Base-by-base conservation (phyloP, 768 basidiomycete genomes). In the Strobilomyces confusus region DNA sequence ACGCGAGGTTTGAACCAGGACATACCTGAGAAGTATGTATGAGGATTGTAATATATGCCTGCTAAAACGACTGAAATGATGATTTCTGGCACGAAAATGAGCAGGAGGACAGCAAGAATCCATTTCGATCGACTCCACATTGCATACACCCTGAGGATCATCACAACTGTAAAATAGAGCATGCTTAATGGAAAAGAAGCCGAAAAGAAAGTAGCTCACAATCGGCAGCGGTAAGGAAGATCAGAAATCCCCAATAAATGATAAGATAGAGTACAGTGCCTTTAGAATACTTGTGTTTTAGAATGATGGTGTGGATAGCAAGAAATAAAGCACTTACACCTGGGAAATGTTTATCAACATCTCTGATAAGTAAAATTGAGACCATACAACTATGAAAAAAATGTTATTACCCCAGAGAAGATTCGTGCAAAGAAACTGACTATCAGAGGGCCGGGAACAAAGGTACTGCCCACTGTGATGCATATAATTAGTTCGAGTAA, bases 261-360 rank as follows among this genome's bases (percentile, higher is more conserved):
- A 17, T 9, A 23, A 29, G 11, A 8, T 5, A 12, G 13, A 20
- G 11, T 19, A 13, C 48, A 14, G 19, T 22, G 30, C 48, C 48
- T 49, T 40, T 15, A 6, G 13, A 22, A 30, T 32, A 12, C 22
- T 19, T 1, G 30, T 19, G 14, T 14, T 5, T n/a, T 22, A 30
- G 3, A 30, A 12, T 22, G 4, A 12, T 9, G 7, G 7, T 41
- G 29, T 15, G 8, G 11, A 30, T 1, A 13, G 19, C 0, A 48
- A 9, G 14, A 4, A 36, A 29, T 22, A 13, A 22, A 22, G 14
- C 1, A 17, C 58, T 58, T 57, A 58, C 58, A 59, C 8, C 58
- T 59, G 22, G 20, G 14, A 2, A 20, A 26, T 2, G 1, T 5
- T 45, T 7, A 15, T 22, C 15, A 19, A 52, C 9, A 14, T 1